These are phyloP conservation scores for Aspergillus pseudoterreus DNA, from an alignment of 2,329 filamentous ascomycete genomes.

Conservation along the genomic window DNA sequence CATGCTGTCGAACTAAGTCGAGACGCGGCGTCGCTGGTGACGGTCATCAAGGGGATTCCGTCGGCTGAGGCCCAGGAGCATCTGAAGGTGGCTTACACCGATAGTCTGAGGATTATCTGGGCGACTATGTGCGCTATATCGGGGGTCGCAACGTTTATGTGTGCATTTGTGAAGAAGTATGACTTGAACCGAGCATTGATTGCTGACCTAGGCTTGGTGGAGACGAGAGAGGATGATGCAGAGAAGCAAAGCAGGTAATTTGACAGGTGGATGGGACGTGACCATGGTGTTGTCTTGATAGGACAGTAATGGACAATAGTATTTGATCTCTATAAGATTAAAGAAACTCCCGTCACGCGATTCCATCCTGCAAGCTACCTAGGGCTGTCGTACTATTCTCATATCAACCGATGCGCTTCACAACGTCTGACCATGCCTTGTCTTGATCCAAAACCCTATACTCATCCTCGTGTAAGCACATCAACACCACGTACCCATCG, in stretches of 20 bases:
- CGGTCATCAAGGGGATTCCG: slow-evolving; percentile 53
- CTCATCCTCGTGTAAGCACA: slow-evolving; percentile 14
- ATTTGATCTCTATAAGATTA: not conserved
- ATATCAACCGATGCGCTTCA: slow-evolving; percentile 9
- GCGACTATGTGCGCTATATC: slow-evolving; percentile 51
- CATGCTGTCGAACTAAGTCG: slow-evolving; percentile 46
- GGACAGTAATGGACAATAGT: too few species aligned
- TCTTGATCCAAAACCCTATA: slow-evolving; percentile 6
- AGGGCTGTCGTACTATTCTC: not conserved
- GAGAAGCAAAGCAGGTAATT: not conserved
- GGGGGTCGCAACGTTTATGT: slow-evolving; percentile 48
- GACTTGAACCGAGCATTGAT: slow-evolving; percentile 24
- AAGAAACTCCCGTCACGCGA: not conserved
- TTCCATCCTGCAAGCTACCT: not conserved
- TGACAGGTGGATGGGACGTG: not conserved
- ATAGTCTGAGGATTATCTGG: slow-evolving; percentile 52
- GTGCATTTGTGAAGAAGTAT: slow-evolving; percentile 49
- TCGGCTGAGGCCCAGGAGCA: slow-evolving; percentile 32
- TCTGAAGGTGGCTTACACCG: slow-evolving; percentile 50
- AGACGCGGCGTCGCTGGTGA: slow-evolving; percentile 56
- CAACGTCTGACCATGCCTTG: slow-evolving; percentile 6
- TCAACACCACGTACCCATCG: slow-evolving; percentile 8
- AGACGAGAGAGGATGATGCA: not conserved
- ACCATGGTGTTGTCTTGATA: too few species aligned
- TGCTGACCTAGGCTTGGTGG: not conserved